These are phyloP conservation scores for Ascocoryne sarcoides DNA, from an alignment of 2,329 filamentous ascomycete species.

Conservation along the genomic window DNA sequence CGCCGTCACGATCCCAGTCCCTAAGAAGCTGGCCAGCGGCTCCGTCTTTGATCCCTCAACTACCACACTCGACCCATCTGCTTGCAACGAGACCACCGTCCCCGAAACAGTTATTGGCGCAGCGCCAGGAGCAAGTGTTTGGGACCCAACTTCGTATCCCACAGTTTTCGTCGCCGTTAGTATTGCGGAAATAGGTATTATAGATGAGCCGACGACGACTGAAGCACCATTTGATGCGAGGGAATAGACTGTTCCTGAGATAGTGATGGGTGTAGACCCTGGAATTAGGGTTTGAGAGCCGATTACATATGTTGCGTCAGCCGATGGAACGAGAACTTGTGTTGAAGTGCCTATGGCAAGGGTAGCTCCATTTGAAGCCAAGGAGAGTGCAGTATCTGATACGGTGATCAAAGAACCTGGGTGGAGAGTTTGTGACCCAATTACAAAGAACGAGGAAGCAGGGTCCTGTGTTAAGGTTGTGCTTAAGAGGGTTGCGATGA, in stretches of 20 bases:
- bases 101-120: constrained; percentile 3
- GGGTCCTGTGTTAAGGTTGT: too few relatives aligned
- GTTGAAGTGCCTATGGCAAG: too few relatives aligned
- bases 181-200: neutral
- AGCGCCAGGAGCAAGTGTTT: constrained; percentile 1
- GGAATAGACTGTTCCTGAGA: constrained; percentile 1
- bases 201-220: neutral
- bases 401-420: too few relatives aligned
- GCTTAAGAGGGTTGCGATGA: too few relatives aligned
- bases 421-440: too few relatives aligned
- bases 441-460: too few relatives aligned
- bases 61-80: constrained; percentile 2
- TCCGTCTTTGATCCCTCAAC: constrained; percentile 1
- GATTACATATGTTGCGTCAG: too few relatives aligned
- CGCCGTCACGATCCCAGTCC: too few relatives aligned
- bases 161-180: neutral
- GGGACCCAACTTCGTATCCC: constrained; percentile 1
- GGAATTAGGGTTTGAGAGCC: constrained; percentile 1
- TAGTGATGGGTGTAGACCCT: neutral
- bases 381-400: too few relatives aligned
- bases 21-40: neutral
- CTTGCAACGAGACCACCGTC: neutral
- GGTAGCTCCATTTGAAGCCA: too few relatives aligned
- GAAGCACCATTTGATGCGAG: neutral
- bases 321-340: too few relatives aligned